Conservation (phyloP, 2,329 filamentous ascomycete genomes). For the Aureobasidium sp. region DNA sequence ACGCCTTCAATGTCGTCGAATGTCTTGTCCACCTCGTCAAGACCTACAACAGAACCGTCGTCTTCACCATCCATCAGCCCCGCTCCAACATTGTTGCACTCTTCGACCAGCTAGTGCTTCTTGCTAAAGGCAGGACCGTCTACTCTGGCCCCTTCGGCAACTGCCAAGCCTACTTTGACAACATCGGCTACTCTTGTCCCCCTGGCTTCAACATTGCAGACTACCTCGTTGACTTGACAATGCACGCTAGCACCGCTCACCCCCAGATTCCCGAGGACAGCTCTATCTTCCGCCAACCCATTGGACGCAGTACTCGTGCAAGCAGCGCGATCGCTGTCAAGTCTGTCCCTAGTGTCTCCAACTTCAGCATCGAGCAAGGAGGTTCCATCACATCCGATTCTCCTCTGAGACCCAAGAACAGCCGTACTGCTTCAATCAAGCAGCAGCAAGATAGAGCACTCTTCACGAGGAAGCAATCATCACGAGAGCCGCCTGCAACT, state of each 20-base stretch:
- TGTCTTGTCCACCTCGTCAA: constrained; percentile 91
- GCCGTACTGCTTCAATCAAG: constrained; percentile 71
- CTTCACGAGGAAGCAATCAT: constrained; percentile 70
- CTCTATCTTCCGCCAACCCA: constrained; percentile 44
- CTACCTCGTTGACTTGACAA: constrained; percentile 92
- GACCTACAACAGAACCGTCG: constrained; percentile 91
- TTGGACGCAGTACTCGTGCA: constrained; percentile 60
- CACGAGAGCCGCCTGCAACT: constrained; percentile 33
- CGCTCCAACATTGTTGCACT: constrained; percentile 96
- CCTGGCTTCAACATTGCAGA: constrained; percentile 98
- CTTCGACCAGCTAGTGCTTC: constrained; percentile 85
- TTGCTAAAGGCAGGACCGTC: constrained; percentile 82
- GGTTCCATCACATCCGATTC: constrained; percentile 53
- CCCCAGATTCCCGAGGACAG: constrained; percentile 49
- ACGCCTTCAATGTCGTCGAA: constrained; percentile 96
- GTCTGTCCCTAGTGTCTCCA: constrained; percentile 78
- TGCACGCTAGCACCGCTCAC: constrained; percentile 69
- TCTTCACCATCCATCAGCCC: constrained; percentile 97
- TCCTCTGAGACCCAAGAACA: constrained; percentile 56
- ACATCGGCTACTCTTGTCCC: constrained; percentile 84
- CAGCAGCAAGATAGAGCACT: constrained; percentile 83
- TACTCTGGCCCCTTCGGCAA: constrained; percentile 85
- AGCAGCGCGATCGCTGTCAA: constrained; percentile 86
- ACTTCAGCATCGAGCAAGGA: constrained; percentile 49
- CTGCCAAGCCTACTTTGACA: constrained; percentile 89